Evolutionary conservation across 129 eudicot genomes (phyloP).

Genomic region (Smallanthus sonchifolius): DNA sequence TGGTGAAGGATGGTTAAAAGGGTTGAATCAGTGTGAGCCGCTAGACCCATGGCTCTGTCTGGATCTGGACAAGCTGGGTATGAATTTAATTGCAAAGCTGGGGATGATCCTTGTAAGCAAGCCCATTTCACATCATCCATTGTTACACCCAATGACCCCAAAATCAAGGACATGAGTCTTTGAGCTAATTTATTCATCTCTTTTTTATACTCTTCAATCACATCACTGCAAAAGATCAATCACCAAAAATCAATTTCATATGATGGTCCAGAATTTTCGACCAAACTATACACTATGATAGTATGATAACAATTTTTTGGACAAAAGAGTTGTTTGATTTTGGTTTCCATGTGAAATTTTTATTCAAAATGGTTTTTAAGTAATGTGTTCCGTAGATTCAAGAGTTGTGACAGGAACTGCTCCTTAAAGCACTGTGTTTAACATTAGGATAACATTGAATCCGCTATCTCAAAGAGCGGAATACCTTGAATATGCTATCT

Average conservation of each 20-base stretch:
- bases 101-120: conserved; percentile 35
- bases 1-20: conserved; percentile 76
- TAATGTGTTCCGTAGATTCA: no score
- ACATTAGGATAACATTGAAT: no score
- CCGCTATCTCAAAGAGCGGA: no score
- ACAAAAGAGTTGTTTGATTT: not conserved
- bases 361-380: no score
- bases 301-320: not conserved
- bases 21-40: conserved; percentile 71
- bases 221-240: conserved; percentile 48
- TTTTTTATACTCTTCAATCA: conserved; percentile 51
- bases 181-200: conserved; percentile 61
- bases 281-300: not conserved
- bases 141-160: conserved; percentile 65
- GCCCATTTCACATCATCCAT: conserved; percentile 59
- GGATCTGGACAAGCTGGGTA: conserved; percentile 94
- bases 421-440: no score
- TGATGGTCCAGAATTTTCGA: not conserved
- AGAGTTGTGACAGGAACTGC: no score
- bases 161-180: conserved; percentile 59
- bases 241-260: not conserved
- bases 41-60: conserved; percentile 84
- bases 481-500: no score
- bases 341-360: no score
- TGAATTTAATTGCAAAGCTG: conserved; percentile 70